Evolutionary conservation across 352 stramenopile species (phyloP).

Genomic region (Blastocystis sp.): DNA sequence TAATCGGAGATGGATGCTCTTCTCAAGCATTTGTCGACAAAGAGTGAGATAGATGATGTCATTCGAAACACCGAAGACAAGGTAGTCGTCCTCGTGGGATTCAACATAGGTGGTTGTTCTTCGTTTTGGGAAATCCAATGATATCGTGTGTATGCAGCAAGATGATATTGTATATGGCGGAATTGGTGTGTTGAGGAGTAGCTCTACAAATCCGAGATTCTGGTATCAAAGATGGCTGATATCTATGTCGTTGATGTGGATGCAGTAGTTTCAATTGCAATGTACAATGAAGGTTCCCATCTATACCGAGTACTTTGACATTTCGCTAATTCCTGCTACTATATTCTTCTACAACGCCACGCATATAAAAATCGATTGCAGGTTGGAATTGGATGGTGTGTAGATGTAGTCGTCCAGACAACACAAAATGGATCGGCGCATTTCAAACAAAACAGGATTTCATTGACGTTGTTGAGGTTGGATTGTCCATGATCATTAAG

Average conservation of each 20-base stretch:
- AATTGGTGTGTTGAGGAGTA: slow-evolving; percentile 55
- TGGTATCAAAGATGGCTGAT: slow-evolving; percentile 71
- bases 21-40: slow-evolving; percentile 66
- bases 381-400: slow-evolving; percentile 62
- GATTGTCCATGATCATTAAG: not conserved
- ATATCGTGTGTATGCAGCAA: slow-evolving; percentile 70
- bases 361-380: slow-evolving; percentile 77
- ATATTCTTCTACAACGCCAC: slow-evolving; percentile 76
- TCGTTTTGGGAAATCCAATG: slow-evolving; percentile 67
- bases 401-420: slow-evolving; percentile 67
- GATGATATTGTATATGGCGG: slow-evolving; percentile 68
- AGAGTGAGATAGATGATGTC: slow-evolving; percentile 68
- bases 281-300: slow-evolving; percentile 63
- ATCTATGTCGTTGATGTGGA: slow-evolving; percentile 70
- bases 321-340: slow-evolving; percentile 71
- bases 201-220: slow-evolving; percentile 68
- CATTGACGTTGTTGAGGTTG: slow-evolving; percentile 74
- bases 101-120: slow-evolving; percentile 67
- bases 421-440: slow-evolving; percentile 75
- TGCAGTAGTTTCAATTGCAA: not conserved
- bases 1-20: slow-evolving; percentile 64
- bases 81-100: not conserved
- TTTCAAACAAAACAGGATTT: slow-evolving; percentile 70
- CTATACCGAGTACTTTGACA: slow-evolving; percentile 77
- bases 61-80: slow-evolving; percentile 70